phyloP scores from a whole-genome alignment of 176 grass and related monocot species.

The Musa beccarii region DNA sequence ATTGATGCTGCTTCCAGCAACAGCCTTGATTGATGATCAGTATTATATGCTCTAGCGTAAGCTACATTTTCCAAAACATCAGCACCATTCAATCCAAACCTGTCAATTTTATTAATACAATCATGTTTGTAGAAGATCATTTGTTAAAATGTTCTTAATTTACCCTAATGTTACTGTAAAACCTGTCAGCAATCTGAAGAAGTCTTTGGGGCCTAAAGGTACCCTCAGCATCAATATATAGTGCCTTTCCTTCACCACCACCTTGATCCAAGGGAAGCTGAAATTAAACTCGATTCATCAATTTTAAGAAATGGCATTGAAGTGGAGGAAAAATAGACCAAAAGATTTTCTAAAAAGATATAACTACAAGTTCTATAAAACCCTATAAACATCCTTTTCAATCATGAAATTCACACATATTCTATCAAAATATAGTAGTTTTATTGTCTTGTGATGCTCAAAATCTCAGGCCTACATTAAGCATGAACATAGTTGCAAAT shows the following conservation, averaged over 20 bases:
- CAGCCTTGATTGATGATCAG: constrained; percentile 81
- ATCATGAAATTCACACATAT: neutral
- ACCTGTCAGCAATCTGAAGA: constrained; percentile 89
- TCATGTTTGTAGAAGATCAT: neutral
- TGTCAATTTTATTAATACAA: constrained; percentile 17
- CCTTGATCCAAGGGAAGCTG: constrained; percentile 95
- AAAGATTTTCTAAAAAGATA: neutral
- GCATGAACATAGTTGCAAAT: neutral
- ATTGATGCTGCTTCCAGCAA: constrained; percentile 87
- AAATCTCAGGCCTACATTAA: neutral
- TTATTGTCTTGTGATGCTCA: neutral
- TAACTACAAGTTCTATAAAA: neutral
- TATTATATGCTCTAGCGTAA: constrained; percentile 92
- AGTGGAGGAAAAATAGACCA: constrained; percentile 5
- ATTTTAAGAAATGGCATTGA: neutral
- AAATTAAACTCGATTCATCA: constrained; percentile 19
- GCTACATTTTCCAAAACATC: constrained; percentile 96
- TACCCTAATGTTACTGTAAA: neutral
- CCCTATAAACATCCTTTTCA: neutral
- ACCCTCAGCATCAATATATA: constrained; percentile 92
- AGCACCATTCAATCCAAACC: constrained; percentile 89
- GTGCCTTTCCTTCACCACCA: constrained; percentile 86
- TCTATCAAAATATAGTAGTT: neutral
- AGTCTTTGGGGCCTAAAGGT: constrained; percentile 87
- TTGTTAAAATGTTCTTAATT: no score